Evolutionary conservation across 257 asterid species (phyloP), one percentile per base, ranked within the genome.

Genomic region (Capsicum baccatum): DNA sequence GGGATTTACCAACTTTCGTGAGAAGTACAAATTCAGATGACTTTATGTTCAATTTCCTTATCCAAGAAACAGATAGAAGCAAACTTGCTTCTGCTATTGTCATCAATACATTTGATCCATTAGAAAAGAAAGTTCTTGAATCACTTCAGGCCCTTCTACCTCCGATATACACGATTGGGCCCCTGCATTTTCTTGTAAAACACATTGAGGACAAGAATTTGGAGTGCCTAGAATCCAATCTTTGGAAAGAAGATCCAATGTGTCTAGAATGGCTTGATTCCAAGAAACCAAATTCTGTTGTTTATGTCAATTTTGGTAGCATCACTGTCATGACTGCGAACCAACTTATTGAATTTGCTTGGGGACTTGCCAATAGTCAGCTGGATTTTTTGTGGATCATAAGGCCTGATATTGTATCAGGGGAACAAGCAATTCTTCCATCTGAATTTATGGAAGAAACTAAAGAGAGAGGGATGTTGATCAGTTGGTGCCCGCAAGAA

Each of bases 291-390:
- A 64, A 59, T 64, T 84, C 84, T 3, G 55, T 79, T 19, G 80
- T 84, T n/a, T 84, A 79, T 60, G 84, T 84, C 9, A 84, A 79
- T 21, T 84, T 35, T 35, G 87, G 87, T 8, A 79, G 87, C 70
- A 55, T 84, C 4, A 80, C 79, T 8, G 56, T 70, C 16, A 85
- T 85, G 85, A 57, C 85, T 19, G 57, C 84, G 0, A 69, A 70
- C 15, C 78, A 85, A 26, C 54, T 85, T 6, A 68, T 44, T 2
- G 85, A 85, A 52, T 85, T 85, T 42, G 79, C 83, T 1, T 85
- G 85, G 83, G 87, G 83, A 60, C 76, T 81, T 26, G 85, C 83
- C 2, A 70, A 81, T 39, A 80, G 85, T 48, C 64, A 85, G 14
- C 16, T 44, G 48, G 44, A 57, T 1, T 85, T 85, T 81, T 60